Conservation (phyloP, 805 yeast genomes). For the Grigorovia humatica region DNA sequence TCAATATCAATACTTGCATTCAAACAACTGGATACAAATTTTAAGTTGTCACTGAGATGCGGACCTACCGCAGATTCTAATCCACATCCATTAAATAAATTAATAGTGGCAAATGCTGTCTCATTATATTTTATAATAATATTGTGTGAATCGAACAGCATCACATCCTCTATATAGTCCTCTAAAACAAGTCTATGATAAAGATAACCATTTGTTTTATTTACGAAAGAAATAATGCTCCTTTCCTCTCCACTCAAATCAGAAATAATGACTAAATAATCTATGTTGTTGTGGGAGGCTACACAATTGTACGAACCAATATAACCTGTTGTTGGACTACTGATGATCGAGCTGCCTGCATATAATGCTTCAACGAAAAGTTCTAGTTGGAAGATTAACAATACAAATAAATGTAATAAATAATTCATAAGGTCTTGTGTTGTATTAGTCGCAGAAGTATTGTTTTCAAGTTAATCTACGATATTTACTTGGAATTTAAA, state of each 20-base stretch:
- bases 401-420: too few relatives aligned
- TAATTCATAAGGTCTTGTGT: not conserved
- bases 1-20: not conserved
- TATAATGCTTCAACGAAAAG: constrained; percentile 26
- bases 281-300: constrained; percentile 7
- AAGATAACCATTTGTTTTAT: constrained; percentile 26
- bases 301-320: constrained; percentile 33
- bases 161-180: constrained; percentile 10
- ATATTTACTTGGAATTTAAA: too few relatives aligned
- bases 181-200: constrained; percentile 26
- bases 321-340: constrained; percentile 45
- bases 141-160: constrained; percentile 7
- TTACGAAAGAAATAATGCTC: constrained; percentile 28
- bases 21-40: constrained; percentile 11
- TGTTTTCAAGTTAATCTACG: too few relatives aligned
- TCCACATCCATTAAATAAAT: constrained; percentile 16
- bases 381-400: not conserved
- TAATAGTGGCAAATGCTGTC: constrained; percentile 2
- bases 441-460: too few relatives aligned
- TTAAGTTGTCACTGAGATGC: not conserved
- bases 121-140: constrained; percentile 7
- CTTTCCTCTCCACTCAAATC: constrained; percentile 7
- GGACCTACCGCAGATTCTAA: not conserved
- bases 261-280: constrained; percentile 22
- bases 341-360: constrained; percentile 43